Base-by-base conservation (phyloP, 1,284 basidiomycete species). In the Phenoliferia sp. region DNA sequence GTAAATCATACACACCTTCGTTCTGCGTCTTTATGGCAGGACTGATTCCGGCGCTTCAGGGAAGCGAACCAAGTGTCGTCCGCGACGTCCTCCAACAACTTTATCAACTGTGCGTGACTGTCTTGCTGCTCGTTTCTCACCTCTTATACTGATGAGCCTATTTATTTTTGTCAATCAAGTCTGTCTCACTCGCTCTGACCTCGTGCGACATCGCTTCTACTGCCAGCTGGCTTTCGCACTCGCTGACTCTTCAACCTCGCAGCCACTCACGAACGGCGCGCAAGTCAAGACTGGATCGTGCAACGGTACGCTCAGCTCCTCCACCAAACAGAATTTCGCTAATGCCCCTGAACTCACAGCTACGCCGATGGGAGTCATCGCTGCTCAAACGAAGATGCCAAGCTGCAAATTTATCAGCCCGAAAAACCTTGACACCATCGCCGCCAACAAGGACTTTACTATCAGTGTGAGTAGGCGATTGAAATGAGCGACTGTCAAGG, bases 1-100 rank as follows among this genome's bases (percentile, higher is more conserved):
- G 39, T 44, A 22, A 12, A 22, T 22, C 12, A 12, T 12, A 12
- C 22, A 12, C 39, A 12, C 39, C 22, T 44, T 22, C 39, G 12
- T 12, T 22, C 22, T 22, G 12, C 39, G 12, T 44, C 39, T 44
- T 44, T 12, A 12, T 22, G 39, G 12, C 12, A 44, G 12, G 39
- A 44, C 39, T 44, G 39, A 44, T 22, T 22, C 12, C 39, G 12
- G 39, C 39, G 22, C 22, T 22, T 12, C 39, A 44, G 39, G 17
- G 56, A 48, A n/a, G 80, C 78, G 73, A 83, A 85, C 65, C 85
- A 86, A 77, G 83, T 85, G 62, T 76, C 85, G 5, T 87, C 86
- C 16, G 76, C 84, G 62, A 88, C 87, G 22, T 86, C 85, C 55
- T 80, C 80, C 52, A 88, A 89, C 81, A 88, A 89, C 55, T 80